A percentile compares a stretch with the other conserved stretches of the same genome.
These are phyloP conservation scores for Punica granatum DNA, from an alignment of 345 rosid genomes.

Conservation along the genomic window DNA sequence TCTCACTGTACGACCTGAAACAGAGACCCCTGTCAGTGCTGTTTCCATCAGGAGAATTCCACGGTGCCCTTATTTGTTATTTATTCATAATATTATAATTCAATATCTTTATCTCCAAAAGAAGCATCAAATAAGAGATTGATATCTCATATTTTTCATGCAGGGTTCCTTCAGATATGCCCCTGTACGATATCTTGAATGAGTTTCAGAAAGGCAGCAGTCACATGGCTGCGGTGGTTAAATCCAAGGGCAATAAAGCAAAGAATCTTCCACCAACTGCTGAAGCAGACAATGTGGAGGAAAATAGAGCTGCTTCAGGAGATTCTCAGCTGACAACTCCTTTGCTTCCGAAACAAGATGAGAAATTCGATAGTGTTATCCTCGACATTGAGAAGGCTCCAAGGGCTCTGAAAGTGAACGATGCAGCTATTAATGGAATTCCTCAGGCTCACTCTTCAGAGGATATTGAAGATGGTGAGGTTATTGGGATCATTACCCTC, in stretches of 20 bases:
- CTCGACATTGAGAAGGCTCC: conserved; percentile 58
- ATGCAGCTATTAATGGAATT: conserved; percentile 31
- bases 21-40: conserved; percentile 84
- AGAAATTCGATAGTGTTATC: conserved; percentile 40
- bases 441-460: conserved; percentile 32
- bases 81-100: background rate
- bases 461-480: conserved; percentile 89
- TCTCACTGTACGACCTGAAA: conserved; percentile 93
- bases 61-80: conserved; percentile 33
- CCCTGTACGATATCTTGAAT: conserved; percentile 84
- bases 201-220: conserved; percentile 99
- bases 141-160: conserved; percentile 11
- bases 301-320: conserved; percentile 20
- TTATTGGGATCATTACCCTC: conserved; percentile 83
- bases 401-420: conserved; percentile 24
- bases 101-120: background rate
- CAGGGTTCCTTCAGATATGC: conserved; percentile 99
- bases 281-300: conserved; percentile 33
- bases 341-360: conserved; percentile 48
- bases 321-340: conserved; percentile 54
- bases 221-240: conserved; percentile 99
- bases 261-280: conserved; percentile 30
- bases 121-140: background rate
- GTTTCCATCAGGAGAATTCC: conserved; percentile 93
- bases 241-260: conserved; percentile 44